Base-by-base conservation (phyloP, 2,329 filamentous ascomycete genomes). In the Cladophialophora immunda region DNA sequence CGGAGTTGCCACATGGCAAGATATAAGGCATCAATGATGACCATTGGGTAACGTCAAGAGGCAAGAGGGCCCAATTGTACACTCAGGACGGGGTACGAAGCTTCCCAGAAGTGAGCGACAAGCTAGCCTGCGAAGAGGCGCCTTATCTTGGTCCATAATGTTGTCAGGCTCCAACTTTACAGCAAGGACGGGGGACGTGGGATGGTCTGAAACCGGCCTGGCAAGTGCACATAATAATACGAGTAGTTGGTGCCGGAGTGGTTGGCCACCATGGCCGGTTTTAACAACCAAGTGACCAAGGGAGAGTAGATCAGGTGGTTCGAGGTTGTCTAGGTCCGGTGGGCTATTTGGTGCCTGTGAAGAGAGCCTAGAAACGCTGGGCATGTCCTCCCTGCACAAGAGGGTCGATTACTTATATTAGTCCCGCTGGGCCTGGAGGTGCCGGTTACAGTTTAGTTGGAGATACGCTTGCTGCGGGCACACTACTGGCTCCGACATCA, bases 401-500 rank as follows among this genome's bases (percentile, higher is more conserved):
- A 41, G 38, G 45, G 45, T 50, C 8, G 45, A 50, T 50, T 50
- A 27, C 45, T 50, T 50, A 50, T 50, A 27, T 50, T 50, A 50
- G 45, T 25, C 13, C 27, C 45, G 45, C 19, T 7, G 19, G 45
- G 19, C 17, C 45, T 4, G 45, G 13, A 17, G 45, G 57, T 59
- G 25, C 57, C 57, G 8, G 57, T 59, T 59, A 32, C 36, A 50
- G 57, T 59, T 59, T 59, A 50, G 57, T 50, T 59, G 29, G 57
- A 34, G 27, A 55, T 55, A 55, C 15, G 30, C 53, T 34, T 55
- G 30, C 27, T 55, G 17, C 27, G 30, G 53, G 53, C 32, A 30
- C 5, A 22, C 53, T 32, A 36, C 53, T 27, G 34, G 55, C 47
- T 64, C 60, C 61, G 61, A 64, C 56, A 64, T 60, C 61, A 57